A percentile compares a stretch with the other conserved stretches of the same genome.
These are phyloP conservation scores for Lanmaoa pseudosensibilis DNA, from an alignment of 768 basidiomycete species.

Conservation along the genomic window DNA sequence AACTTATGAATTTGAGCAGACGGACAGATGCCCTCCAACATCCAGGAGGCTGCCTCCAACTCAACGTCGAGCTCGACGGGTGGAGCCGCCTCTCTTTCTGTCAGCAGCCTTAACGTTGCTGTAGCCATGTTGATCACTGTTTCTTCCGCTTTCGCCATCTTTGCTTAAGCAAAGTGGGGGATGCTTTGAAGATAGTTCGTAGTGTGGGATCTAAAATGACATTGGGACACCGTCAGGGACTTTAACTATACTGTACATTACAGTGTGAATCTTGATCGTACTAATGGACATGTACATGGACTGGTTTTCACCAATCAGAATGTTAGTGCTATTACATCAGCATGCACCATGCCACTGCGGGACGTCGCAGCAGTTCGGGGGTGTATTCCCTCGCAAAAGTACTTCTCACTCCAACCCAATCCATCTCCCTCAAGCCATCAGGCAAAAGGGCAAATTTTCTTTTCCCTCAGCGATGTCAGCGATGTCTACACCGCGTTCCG, in stretches of 20 bases:
- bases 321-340: conserved; percentile 23
- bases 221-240: background rate
- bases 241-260: background rate
- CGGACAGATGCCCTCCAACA: conserved; percentile 31
- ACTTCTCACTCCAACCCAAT: background rate
- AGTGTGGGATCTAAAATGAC: background rate
- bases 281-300: background rate
- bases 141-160: conserved; percentile 35
- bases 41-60: conserved; percentile 26
- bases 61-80: conserved; percentile 20
- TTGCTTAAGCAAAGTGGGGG: conserved; percentile 29
- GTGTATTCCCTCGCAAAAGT: background rate
- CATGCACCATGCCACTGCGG: background rate
- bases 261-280: background rate
- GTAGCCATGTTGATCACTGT: conserved; percentile 32
- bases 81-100: conserved; percentile 22
- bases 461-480: conserved; percentile 27
- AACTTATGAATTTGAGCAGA: conserved; percentile 22
- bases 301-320: background rate
- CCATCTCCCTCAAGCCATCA: background rate
- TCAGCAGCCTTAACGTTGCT: conserved; percentile 25
- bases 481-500: conserved; percentile 28
- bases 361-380: background rate
- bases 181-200: background rate
- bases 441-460: background rate